A percentile compares a stretch with the other conserved stretches of the same genome.
phyloP scores from a whole-genome alignment of 805 yeast genomes.

The Pichia nanzhaoensis region DNA sequence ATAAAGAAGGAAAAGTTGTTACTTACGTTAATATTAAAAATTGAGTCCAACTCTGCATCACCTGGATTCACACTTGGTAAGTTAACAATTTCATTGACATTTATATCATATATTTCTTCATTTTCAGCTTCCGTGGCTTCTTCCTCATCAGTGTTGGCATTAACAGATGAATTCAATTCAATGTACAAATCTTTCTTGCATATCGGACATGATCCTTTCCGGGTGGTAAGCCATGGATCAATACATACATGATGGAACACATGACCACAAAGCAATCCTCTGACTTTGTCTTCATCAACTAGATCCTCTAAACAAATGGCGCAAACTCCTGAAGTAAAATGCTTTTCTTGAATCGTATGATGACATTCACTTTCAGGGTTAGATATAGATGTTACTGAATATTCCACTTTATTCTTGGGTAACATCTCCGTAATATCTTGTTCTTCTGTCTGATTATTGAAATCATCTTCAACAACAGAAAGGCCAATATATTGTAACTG shows the following conservation, averaged over 20 bases:
- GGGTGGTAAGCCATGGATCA: conserved; percentile 71
- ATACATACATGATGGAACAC: conserved; percentile 75
- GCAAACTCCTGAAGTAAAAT: conserved; percentile 63
- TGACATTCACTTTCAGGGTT: conserved; percentile 5
- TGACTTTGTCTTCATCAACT: conserved; percentile 54
- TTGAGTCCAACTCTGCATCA: conserved; percentile 22
- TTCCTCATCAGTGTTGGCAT: conserved; percentile 9
- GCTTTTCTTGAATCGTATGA: conserved; percentile 21
- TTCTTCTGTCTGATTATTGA: background rate
- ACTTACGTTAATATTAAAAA: conserved; percentile 9
- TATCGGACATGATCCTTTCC: conserved; percentile 79
- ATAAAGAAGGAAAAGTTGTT: conserved; percentile 11
- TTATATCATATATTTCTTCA: background rate
- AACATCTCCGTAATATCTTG: conserved; percentile 11
- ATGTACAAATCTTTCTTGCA: conserved; percentile 54
- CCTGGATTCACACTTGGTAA: conserved; percentile 11
- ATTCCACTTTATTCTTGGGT: background rate
- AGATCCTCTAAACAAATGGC: conserved; percentile 71
- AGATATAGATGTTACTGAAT: conserved; percentile 3
- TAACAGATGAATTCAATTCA: conserved; percentile 9
- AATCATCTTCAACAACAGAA: background rate
- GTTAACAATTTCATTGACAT: conserved; percentile 3
- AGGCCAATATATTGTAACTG: too few species aligned
- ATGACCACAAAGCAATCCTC: conserved; percentile 77
- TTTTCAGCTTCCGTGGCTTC: conserved; percentile 6